Percentiles rank a stretch among this genome's conserved stretches.
Conservation (phyloP, 2,329 filamentous ascomycete species). For the Cytospora chrysosperma region DNA sequence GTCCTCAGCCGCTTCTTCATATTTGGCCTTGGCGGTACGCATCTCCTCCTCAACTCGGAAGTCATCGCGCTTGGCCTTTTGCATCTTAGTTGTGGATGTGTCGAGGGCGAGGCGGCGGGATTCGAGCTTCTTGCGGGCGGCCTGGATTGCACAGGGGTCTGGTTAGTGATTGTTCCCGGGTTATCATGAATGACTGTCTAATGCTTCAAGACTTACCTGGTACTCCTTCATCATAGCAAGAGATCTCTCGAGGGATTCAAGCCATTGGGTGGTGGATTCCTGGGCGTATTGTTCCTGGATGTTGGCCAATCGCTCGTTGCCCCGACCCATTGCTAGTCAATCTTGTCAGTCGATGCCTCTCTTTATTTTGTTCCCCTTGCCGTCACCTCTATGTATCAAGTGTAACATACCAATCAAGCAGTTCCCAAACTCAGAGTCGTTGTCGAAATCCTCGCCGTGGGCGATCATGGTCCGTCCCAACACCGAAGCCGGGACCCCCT, state of each 20-base stretch:
- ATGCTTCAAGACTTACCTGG: constrained; percentile 59
- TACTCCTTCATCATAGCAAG: constrained; percentile 97
- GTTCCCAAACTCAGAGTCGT: constrained; percentile 86
- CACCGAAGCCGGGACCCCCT: constrained; percentile 74
- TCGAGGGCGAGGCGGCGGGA: constrained; percentile 86
- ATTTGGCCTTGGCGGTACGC: constrained; percentile 87
- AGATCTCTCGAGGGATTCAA: constrained; percentile 87
- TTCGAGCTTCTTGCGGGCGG: constrained; percentile 91
- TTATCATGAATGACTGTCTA: neutral
- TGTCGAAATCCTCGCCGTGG: constrained; percentile 91
- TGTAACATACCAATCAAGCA: constrained; percentile 66
- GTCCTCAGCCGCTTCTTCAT: constrained; percentile 92
- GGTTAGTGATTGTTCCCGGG: neutral
- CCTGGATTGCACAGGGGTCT: constrained; percentile 43
- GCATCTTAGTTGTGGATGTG: constrained; percentile 82
- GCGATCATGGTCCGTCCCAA: constrained; percentile 81
- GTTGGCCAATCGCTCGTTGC: constrained; percentile 83
- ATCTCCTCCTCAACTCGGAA: constrained; percentile 92
- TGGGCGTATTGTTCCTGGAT: constrained; percentile 81
- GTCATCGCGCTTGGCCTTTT: constrained; percentile 91
- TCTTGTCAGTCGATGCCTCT: neutral
- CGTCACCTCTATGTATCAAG: neutral
- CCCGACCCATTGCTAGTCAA: constrained; percentile 69
- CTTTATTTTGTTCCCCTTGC: neutral
- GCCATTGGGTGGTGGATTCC: constrained; percentile 78